These are phyloP conservation scores for Dicorynia guianensis DNA, from an alignment of 306 rosid genomes.

Conservation along the genomic window DNA sequence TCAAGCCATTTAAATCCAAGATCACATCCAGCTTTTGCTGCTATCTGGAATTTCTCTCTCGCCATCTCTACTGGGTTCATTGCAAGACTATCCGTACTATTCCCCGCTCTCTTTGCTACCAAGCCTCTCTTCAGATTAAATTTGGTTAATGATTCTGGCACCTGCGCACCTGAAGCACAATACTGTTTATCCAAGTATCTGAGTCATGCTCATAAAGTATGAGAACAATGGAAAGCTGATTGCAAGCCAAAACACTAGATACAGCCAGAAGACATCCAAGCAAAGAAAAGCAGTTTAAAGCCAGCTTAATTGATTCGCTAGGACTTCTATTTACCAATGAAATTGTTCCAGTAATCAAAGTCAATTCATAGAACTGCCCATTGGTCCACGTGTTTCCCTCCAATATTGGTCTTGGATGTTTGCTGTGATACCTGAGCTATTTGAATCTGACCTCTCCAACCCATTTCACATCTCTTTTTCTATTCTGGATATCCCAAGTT, in stretches of 20 bases:
- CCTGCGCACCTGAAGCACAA: slow-evolving; percentile 63
- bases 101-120: slow-evolving; percentile 54
- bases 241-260: slow-evolving; percentile 15
- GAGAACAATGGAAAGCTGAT: neutral
- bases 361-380: neutral
- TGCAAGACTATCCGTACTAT: slow-evolving; percentile 45
- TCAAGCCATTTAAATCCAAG: slow-evolving; percentile 91
- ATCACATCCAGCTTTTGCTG: slow-evolving; percentile 86
- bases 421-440: neutral
- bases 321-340: neutral
- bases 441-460: slow-evolving; percentile 9
- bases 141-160: slow-evolving; percentile 69
- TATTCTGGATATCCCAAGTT: slow-evolving; percentile 17
- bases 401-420: neutral
- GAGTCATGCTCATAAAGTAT: neutral
- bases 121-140: slow-evolving; percentile 56
- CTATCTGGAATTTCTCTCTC: slow-evolving; percentile 77
- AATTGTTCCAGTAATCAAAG: neutral
- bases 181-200: neutral
- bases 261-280: slow-evolving; percentile 25
- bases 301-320: slow-evolving; percentile 2
- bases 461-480: slow-evolving; percentile 12
- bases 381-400: neutral
- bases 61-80: slow-evolving; percentile 80
- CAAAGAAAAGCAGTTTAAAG: slow-evolving; percentile 26